Evolutionary conservation across 139 green algal species (phyloP).

Genomic region (Chlorella sp.): DNA sequence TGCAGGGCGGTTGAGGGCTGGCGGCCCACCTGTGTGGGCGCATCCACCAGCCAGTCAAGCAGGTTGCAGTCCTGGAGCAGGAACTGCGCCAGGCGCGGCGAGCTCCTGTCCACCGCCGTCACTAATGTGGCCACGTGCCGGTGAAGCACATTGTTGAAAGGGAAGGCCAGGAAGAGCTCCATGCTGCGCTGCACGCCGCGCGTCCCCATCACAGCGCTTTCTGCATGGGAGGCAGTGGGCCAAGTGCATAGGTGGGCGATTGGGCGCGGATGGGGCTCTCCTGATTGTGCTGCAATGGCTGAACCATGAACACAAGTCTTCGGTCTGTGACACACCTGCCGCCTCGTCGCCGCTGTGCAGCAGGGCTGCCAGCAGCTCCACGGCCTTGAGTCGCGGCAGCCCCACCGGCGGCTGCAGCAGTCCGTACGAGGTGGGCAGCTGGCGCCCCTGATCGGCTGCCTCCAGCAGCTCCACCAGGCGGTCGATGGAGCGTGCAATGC

Average conservation of each 20-base stretch:
- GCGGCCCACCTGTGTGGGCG: constrained; percentile 59
- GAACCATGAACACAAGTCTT: background rate
- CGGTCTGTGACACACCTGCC: constrained; percentile 31
- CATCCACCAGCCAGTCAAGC: constrained; percentile 70
- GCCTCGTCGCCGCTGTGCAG: constrained; percentile 67
- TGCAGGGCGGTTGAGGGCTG: too few species aligned
- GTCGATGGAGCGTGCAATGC: constrained; percentile 56
- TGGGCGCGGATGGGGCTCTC: too few species aligned
- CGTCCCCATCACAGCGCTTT: constrained; percentile 55
- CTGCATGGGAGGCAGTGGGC: background rate
- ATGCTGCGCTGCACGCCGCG: constrained; percentile 66
- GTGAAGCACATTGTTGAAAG: constrained; percentile 95
- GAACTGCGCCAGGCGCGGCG: constrained; percentile 63
- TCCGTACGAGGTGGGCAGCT: constrained; percentile 83
- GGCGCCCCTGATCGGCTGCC: background rate
- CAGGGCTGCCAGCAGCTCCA: constrained; percentile 85
- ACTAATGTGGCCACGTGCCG: constrained; percentile 77
- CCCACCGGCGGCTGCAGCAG: constrained; percentile 79
- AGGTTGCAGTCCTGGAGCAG: constrained; percentile 73
- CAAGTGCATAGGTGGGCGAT: background rate
- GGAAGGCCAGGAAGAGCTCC: constrained; percentile 80
- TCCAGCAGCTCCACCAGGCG: constrained; percentile 69
- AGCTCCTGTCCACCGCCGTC: constrained; percentile 43
- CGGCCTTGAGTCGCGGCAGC: constrained; percentile 72
- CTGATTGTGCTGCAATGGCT: too few species aligned